Evolutionary conservation across 2,329 filamentous ascomycete species (phyloP).

Genomic region (Elsinoe fawcettii): DNA sequence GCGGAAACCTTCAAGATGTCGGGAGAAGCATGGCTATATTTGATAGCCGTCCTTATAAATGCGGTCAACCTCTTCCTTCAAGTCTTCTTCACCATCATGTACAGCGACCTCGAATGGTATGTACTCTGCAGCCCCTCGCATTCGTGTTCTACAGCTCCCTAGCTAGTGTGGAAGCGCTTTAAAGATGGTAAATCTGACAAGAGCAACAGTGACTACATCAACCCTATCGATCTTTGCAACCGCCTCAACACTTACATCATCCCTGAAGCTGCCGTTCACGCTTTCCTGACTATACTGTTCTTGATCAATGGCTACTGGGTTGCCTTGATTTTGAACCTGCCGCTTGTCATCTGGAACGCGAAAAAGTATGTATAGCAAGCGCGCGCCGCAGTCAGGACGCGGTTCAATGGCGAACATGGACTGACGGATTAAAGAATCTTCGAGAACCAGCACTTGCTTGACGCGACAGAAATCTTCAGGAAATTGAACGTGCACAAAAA

Average conservation of each 20-base stretch:
- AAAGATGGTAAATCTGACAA: constrained; percentile 1
- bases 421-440: constrained; percentile 62
- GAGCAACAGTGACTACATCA: constrained; percentile 83
- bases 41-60: constrained; percentile 97
- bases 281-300: constrained; percentile 90
- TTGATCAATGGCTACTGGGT: constrained; percentile 99
- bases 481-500: constrained; percentile 99
- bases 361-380: constrained; percentile 74
- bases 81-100: constrained; percentile 99
- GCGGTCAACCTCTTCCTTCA: constrained; percentile 99
- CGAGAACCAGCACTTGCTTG: constrained; percentile 92
- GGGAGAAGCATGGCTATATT: constrained; percentile 61
- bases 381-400: background rate
- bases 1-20: constrained; percentile 27
- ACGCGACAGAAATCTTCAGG: constrained; percentile 98
- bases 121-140: constrained; percentile 31
- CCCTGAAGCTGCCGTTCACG: constrained; percentile 95
- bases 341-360: constrained; percentile 83
- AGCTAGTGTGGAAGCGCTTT: no score
- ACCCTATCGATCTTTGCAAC: constrained; percentile 99
- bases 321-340: constrained; percentile 82
- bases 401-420: background rate
- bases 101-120: constrained; percentile 98
- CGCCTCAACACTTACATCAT: constrained; percentile 99
- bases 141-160: background rate